A percentile compares a stretch with the other conserved stretches of the same genome.
phyloP scores from a whole-genome alignment of 2,329 filamentous ascomycete genomes.

The Podosphaera aphanis region DNA sequence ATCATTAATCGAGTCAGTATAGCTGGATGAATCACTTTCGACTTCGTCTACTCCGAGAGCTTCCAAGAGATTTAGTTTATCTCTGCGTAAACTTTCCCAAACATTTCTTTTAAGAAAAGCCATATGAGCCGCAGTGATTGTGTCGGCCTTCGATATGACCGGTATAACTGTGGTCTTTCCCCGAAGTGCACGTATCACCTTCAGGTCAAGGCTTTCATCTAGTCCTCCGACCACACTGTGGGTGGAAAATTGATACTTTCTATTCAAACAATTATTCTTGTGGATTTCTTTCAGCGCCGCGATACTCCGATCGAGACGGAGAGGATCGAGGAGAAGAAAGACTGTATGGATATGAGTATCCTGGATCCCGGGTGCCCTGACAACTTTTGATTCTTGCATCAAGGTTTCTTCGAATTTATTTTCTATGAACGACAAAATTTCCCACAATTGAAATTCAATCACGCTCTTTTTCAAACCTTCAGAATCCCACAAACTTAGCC shows the following conservation, averaged over 20 bases:
- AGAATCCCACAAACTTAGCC: slow-evolving; percentile 89
- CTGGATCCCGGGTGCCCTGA: slow-evolving; percentile 73
- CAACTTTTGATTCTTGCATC: slow-evolving; percentile 88
- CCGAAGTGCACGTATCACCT: slow-evolving; percentile 68
- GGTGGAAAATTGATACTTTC: slow-evolving; percentile 21
- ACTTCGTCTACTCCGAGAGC: slow-evolving; percentile 62
- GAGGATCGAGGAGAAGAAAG: slow-evolving; percentile 75
- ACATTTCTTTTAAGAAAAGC: slow-evolving; percentile 72
- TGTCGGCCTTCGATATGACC: slow-evolving; percentile 89
- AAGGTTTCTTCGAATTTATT: slow-evolving; percentile 98
- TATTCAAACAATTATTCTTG: slow-evolving; percentile 22
- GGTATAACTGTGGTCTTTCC: slow-evolving; percentile 91
- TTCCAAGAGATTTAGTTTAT: slow-evolving; percentile 71
- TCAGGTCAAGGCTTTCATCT: slow-evolving; percentile 74
- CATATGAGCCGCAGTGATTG: slow-evolving; percentile 91
- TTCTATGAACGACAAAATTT: slow-evolving; percentile 80
- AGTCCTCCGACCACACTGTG: slow-evolving; percentile 38
- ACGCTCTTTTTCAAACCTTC: slow-evolving; percentile 85
- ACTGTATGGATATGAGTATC: slow-evolving; percentile 96
- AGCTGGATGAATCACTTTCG: slow-evolving; percentile 27
- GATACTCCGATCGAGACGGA: slow-evolving; percentile 64
- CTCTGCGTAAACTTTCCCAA: slow-evolving; percentile 65
- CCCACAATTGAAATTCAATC: slow-evolving; percentile 78
- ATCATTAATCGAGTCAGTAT: slow-evolving; percentile 31
- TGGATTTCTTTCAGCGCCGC: slow-evolving; percentile 36